Evolutionary conservation across 73 alveolate species (phyloP), one percentile per base, ranked within the genome.

Genomic region (Effrenium voratum): DNA sequence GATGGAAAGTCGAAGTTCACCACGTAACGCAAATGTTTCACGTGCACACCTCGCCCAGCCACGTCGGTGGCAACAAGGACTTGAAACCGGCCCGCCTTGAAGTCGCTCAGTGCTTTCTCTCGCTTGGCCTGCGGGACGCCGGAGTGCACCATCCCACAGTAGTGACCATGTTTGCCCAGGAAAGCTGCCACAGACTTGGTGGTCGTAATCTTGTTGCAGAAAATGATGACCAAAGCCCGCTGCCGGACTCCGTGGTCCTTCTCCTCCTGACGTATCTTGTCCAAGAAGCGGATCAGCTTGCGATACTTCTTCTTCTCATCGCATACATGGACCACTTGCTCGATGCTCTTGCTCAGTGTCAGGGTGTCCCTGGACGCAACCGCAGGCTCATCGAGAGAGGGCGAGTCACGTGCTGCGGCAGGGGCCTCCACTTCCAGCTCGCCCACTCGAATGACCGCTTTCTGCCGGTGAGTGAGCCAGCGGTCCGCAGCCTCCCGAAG

Each of bases 21-120:
- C 60, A 99, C 99, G 99, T 99, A 99, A 70, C 99, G 99, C 94
- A 99, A 99, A 79, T 99, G 99, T 91, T 99, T 98, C 98, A 99
- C 99, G 99, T 99, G 99, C 28, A 99, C 99, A 2, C 99, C 99
- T 52, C 99, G 93, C 12, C 99, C 99, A 2, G 99, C 99, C 32
- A 99, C 99, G 98, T 99, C 99, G 0, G 99, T 99, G 82, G 99
- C 99, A 28, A 99, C 99, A 68, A 99, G 98, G 43, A 99, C 94
- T 30, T 99, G 99, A 24, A 99, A 68, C 49, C 98, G 99, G 70
- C 99, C 99, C 44, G 95, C 94, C 98, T 99, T 99, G 98, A 99
- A 99, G 87, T 99, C 99, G 82, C 73, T 77, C 99, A 99, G 99
- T 84, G 99, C 98, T 49, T 94, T 99, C 99, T 99, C 99, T 79